Conservation (phyloP, 371 early-diverging fungal genomes). For the Syncephalastrum sp. region DNA sequence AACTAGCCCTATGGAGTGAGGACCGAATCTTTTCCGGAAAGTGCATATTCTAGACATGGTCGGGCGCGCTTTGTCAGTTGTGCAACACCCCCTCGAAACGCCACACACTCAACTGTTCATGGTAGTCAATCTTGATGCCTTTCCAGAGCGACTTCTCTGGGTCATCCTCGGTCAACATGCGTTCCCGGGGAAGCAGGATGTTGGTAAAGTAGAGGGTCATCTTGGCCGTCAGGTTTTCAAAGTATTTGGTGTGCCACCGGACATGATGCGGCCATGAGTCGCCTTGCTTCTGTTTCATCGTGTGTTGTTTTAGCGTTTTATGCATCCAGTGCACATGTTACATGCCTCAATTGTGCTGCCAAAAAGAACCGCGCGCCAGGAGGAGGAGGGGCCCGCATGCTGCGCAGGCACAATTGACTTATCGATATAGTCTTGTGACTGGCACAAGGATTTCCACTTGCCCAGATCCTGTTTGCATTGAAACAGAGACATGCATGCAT, state of each 20-base stretch:
- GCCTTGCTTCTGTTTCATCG: constrained; percentile 26
- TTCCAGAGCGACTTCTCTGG: constrained; percentile 57
- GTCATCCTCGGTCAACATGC: constrained; percentile 49
- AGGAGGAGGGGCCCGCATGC: constrained; percentile 9
- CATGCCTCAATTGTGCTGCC: constrained; percentile 19
- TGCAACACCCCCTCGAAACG: constrained; percentile 7
- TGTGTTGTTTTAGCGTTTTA: constrained; percentile 7
- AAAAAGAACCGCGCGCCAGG: constrained; percentile 18
- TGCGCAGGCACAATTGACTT: constrained; percentile 18
- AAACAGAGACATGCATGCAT: constrained; percentile 51
- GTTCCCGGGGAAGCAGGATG: constrained; percentile 55
- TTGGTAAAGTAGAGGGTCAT: constrained; percentile 66
- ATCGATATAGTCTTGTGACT: constrained; percentile 45
- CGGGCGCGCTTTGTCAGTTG: constrained; percentile 1
- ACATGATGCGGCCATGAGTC: constrained; percentile 53
- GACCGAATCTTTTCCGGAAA: constrained; percentile 54
- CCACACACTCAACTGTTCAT: constrained; percentile 46
- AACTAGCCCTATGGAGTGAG: constrained; percentile 53
- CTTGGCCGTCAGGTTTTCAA: constrained; percentile 56
- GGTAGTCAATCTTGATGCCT: constrained; percentile 52
- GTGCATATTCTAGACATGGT: constrained; percentile 46
- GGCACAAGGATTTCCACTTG: constrained; percentile 50
- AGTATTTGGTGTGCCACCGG: constrained; percentile 56
- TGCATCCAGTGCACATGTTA: too few species aligned
- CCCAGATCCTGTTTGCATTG: constrained; percentile 38